Evolutionary conservation across 148 eudicot genomes (phyloP), one percentile per base, ranked within the genome.

Genomic region (Nyssa sinensis): DNA sequence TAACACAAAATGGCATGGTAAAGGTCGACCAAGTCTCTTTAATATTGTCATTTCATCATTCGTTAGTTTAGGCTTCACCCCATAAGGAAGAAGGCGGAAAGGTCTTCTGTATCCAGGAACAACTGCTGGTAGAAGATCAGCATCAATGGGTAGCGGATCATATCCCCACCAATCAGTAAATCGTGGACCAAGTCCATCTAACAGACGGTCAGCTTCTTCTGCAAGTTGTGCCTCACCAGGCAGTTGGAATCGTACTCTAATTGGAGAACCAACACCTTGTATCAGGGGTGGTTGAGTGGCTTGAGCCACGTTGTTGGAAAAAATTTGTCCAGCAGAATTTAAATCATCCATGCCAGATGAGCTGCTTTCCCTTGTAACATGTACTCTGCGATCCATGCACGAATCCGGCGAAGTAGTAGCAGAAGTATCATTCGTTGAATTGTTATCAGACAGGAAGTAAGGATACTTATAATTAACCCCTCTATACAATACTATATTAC

Each of bases 141-240:
- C 97, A 88, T 95, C 99, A 83, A 95, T 80, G 67, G 99, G 99
- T 65, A 92, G 70, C 55, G 99, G 99, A 69, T 95, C 97, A 79
- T 77, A 85, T 31, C 99, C 96, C 96, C 96, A 95, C 99, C 99
- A 95, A 85, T 89, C 96, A 44, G 82, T 85, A 79, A 90, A 95
- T 60, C 99, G 91, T 37, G 97, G 99, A 67, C 99, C 99, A 66
- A 95, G 83, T 73, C 97, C 97, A 70, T 95, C 96, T 62, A 95
- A 77, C 62, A 95, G 81, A 35, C 66, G 75, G 60, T 93, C 91
- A 83, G 89, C 97, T 84, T 90, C 97, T 73, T 88, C 97, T 63
- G 85, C 85, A 70, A 92, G 89, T 75, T 86, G 89, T 76, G 87
- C 86, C 85, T 95, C 99, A 21, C 99, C 97, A 55, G 99, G 91